Base-by-base conservation (phyloP, 805 yeast genomes). In the Yamadazyma nakazawae region DNA sequence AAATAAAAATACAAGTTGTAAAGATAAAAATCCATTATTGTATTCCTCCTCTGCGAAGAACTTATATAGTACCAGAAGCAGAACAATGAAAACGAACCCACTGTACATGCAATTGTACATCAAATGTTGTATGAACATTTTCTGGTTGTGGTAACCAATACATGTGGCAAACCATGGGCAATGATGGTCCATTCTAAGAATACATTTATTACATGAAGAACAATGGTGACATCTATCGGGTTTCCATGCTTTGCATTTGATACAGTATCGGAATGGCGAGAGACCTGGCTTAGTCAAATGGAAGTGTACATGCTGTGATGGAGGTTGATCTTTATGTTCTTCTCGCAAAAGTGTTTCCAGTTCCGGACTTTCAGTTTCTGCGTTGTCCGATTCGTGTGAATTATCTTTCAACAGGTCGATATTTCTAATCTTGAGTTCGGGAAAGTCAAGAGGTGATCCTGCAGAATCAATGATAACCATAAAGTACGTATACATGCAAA, bases 161-260 rank as follows among this genome's bases (percentile, higher is more conserved):
- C 97, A 91, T 5, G 81, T 73, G 1, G 96, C 84, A 63, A 90
- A 89, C 98, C 98, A 92, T 0, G 97, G 97, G 53, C 84, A 79
- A 58, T 79, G 82, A 53, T 79, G 84, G 60, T 79, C 84, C 84
- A 79, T 79, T 37, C 68, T 56, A 35, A 79, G 57, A 2, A 77
- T 60, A 59, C 84, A 79, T 45, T 53, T 60, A 2, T 66, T 64
- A 46, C 81, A 76, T 13, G 74, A 53, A 1, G 81, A 73, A 56
- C 84, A 79, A 58, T 79, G 84, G 55, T 79, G 84, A 44, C 79
- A 67, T 48, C 84, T 59, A 57, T 79, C 84, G 0, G 84, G 84
- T 56, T 79, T 79, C 84, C 83, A 79, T 10, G 68, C 76, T 34
- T 66, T 57, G 56, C 84, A 79, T 51, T 75, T 77, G 34, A 65